Percentiles rank a stretch among this genome's conserved stretches.
These are phyloP conservation scores for Metschnikowia reukaufii DNA, from an alignment of 805 yeast species.

Conservation along the genomic window DNA sequence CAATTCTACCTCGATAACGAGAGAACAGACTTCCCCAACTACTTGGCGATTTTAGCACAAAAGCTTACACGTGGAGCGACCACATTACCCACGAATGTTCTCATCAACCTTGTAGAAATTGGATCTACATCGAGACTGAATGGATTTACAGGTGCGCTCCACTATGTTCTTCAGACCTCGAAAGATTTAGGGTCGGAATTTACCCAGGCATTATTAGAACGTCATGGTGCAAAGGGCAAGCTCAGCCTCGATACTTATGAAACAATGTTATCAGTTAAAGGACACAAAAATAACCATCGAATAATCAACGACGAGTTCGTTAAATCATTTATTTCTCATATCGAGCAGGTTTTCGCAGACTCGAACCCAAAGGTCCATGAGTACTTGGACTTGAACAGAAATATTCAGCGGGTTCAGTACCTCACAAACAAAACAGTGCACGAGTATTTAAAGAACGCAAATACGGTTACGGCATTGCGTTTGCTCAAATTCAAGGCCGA, in stretches of 20 bases:
- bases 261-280: constrained; percentile 7
- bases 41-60: constrained; percentile 26
- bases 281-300: background rate
- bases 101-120: constrained; percentile 30
- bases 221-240: constrained; percentile 8
- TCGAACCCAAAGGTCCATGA: constrained; percentile 37
- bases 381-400: constrained; percentile 31
- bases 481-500: constrained; percentile 27
- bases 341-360: constrained; percentile 30
- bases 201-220: constrained; percentile 17
- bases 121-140: constrained; percentile 19
- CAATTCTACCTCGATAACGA: constrained; percentile 7
- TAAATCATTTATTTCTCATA: constrained; percentile 22
- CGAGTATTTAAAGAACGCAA: constrained; percentile 1
- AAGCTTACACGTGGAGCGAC: constrained; percentile 15
- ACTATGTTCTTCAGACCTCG: constrained; percentile 11
- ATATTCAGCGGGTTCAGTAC: constrained; percentile 18
- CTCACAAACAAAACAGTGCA: background rate
- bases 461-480: constrained; percentile 13
- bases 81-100: constrained; percentile 19
- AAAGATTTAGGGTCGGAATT: constrained; percentile 15
- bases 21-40: constrained; percentile 27
- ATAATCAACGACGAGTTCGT: constrained; percentile 26
- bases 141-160: constrained; percentile 11
- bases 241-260: constrained; percentile 20